Conservation (phyloP, 768 basidiomycete species). For the Mycena olivaceomarginata region DNA sequence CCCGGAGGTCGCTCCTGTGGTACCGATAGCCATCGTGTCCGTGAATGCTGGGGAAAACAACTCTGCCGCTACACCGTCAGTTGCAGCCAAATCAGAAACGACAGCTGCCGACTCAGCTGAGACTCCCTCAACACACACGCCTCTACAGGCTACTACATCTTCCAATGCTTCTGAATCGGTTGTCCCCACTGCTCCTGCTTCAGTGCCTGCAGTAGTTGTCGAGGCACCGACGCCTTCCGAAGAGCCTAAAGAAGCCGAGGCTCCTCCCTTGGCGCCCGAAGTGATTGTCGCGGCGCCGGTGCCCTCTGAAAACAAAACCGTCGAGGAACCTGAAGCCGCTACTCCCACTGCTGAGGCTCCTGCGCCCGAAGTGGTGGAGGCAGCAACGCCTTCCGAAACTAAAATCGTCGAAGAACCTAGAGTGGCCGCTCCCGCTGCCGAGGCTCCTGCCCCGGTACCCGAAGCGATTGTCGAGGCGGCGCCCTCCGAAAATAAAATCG, state of each 20-base stretch:
- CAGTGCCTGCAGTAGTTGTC: not conserved
- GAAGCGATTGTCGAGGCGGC: slow-evolving; percentile 28
- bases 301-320: no score
- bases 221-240: slow-evolving; percentile 9
- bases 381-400: no score
- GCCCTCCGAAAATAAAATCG: slow-evolving; percentile 13
- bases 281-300: no score
- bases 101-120: not conserved
- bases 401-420: no score
- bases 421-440: no score
- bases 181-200: not conserved
- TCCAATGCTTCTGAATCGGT: not conserved
- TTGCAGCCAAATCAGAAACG: not conserved
- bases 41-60: slow-evolving; percentile 64
- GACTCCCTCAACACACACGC: slow-evolving; percentile 47
- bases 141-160: slow-evolving; percentile 6
- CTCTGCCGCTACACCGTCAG: not conserved
- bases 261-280: no score
- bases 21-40: slow-evolving; percentile 62
- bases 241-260: not conserved
- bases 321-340: no score
- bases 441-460: not conserved
- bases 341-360: no score
- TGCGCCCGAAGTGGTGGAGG: no score
- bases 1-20: slow-evolving; percentile 52